Conservation (phyloP, 495 filamentous ascomycete species). For the Penicillium canescens region DNA sequence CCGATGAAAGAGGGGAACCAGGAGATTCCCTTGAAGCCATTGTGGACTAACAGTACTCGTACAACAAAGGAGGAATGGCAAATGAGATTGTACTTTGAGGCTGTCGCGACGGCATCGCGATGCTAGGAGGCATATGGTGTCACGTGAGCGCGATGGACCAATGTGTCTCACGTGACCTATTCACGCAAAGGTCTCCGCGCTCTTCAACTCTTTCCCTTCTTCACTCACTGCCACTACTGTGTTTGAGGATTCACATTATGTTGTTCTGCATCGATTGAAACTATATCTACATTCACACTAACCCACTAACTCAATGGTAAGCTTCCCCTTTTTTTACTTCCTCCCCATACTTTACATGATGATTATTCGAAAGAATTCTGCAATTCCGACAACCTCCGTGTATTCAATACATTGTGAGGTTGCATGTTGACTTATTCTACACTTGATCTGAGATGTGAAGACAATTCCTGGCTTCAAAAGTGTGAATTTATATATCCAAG, state of each 20-base stretch:
- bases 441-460: slow-evolving; percentile 53
- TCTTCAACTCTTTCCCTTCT: background rate
- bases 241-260: background rate
- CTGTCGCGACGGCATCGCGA: background rate
- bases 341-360: slow-evolving; percentile 22
- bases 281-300: background rate
- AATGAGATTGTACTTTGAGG: background rate
- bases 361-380: slow-evolving; percentile 58
- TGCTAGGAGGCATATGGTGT: slow-evolving; percentile 1
- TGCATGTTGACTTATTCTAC: slow-evolving; percentile 55
- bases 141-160: background rate
- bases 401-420: slow-evolving; percentile 35
- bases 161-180: too few species aligned
- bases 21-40: slow-evolving; percentile 50
- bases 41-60: background rate
- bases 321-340: background rate
- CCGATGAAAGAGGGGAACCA: slow-evolving; percentile 52
- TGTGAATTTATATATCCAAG: background rate
- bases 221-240: background rate
- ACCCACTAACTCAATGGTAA: slow-evolving; percentile 5
- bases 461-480: background rate
- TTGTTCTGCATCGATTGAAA: background rate
- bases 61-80: background rate
- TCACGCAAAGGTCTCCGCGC: background rate
- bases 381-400: slow-evolving; percentile 55